Evolutionary conservation across 768 basidiomycete genomes (phyloP).

Genomic region (Megacollybia marginata): DNA sequence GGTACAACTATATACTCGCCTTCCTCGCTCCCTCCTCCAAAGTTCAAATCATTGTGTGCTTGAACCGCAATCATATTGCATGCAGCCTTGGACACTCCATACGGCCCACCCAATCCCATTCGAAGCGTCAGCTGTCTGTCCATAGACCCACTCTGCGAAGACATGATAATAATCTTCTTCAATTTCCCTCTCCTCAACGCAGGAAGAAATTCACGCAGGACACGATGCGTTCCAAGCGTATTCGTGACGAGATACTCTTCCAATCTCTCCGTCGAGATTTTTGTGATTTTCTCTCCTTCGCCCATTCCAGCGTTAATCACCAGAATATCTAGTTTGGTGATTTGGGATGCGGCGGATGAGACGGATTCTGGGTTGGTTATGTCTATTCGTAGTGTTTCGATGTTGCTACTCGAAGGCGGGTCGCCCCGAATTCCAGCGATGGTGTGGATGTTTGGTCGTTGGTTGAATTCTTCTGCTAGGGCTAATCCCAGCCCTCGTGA

Average conservation of each 20-base stretch:
- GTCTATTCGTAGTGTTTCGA: slow-evolving; percentile 7
- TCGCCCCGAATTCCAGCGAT: slow-evolving; percentile 8
- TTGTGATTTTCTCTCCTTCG: slow-evolving; percentile 5
- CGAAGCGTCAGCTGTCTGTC: slow-evolving; percentile 6
- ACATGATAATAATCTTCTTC: slow-evolving; percentile 10
- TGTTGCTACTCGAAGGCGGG: neutral
- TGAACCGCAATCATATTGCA: slow-evolving; percentile 12
- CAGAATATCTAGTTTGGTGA: slow-evolving; percentile 12
- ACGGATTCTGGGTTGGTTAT: slow-evolving; percentile 9
- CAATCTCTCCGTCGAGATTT: slow-evolving; percentile 6
- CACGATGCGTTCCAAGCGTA: slow-evolving; percentile 12
- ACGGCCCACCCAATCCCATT: slow-evolving; percentile 9
- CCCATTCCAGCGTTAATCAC: slow-evolving; percentile 12
- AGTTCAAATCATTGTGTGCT: slow-evolving; percentile 10
- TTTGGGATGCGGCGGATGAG: slow-evolving; percentile 1
- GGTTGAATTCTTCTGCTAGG: slow-evolving; percentile 6
- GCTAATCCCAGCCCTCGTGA: slow-evolving; percentile 12
- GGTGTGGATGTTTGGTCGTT: slow-evolving; percentile 1
- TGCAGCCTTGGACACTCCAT: slow-evolving; percentile 12
- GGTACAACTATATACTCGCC: slow-evolving; percentile 9
- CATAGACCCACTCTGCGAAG: slow-evolving; percentile 12
- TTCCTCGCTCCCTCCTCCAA: neutral
- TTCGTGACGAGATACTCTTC: slow-evolving; percentile 7
- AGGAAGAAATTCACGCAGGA: slow-evolving; percentile 11
- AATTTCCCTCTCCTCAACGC: slow-evolving; percentile 10